Percentiles rank a stretch among this genome's conserved stretches.
Conservation (phyloP, 331 rosid genomes). For the Spiraea crenata region DNA sequence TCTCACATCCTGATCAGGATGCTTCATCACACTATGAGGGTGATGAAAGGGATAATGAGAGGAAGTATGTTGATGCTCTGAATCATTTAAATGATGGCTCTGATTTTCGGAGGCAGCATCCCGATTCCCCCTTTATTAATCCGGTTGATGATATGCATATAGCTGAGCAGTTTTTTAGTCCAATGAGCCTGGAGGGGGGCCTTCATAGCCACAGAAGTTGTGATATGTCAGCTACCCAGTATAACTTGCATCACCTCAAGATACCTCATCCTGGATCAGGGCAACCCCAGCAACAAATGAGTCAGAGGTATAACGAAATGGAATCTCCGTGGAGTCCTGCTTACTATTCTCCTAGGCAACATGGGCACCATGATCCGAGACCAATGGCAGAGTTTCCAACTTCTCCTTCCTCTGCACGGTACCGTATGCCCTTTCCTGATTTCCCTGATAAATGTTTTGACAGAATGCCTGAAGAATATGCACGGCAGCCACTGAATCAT, state of each 20-base stretch:
- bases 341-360: slow-evolving; percentile 88
- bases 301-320: slow-evolving; percentile 73
- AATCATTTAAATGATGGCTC: slow-evolving; percentile 69
- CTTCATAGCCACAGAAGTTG: slow-evolving; percentile 73
- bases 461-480: slow-evolving; percentile 75
- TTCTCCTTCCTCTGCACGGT: slow-evolving; percentile 72
- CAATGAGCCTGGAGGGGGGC: slow-evolving; percentile 57
- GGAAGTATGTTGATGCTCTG: slow-evolving; percentile 94
- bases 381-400: slow-evolving; percentile 69
- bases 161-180: slow-evolving; percentile 63
- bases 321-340: slow-evolving; percentile 92
- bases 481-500: slow-evolving; percentile 58
- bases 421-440: slow-evolving; percentile 59
- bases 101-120: slow-evolving; percentile 65
- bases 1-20: slow-evolving; percentile 74
- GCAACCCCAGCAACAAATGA: slow-evolving; percentile 62
- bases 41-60: slow-evolving; percentile 78
- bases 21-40: slow-evolving; percentile 72
- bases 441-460: slow-evolving; percentile 61
- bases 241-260: slow-evolving; percentile 57
- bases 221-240: slow-evolving; percentile 58
- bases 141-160: slow-evolving; percentile 59
- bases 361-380: slow-evolving; percentile 64
- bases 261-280: slow-evolving; percentile 55
- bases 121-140: slow-evolving; percentile 52